These are phyloP conservation scores for Neoboletus brunneissimus DNA, from an alignment of 768 basidiomycete species.

Conservation along the genomic window DNA sequence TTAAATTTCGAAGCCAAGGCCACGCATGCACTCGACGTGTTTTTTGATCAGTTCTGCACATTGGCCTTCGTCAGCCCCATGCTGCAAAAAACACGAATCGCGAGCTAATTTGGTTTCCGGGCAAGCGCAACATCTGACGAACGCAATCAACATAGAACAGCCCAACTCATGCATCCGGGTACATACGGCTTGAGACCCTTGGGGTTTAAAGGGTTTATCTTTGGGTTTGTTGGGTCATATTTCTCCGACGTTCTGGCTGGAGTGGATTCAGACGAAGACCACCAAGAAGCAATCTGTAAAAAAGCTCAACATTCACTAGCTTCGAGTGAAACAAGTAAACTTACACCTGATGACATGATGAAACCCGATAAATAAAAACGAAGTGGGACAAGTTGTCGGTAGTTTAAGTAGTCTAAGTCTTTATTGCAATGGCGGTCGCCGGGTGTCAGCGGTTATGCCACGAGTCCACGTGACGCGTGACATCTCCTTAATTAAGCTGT, in stretches of 20 bases:
- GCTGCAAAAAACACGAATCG: slow-evolving; percentile 89
- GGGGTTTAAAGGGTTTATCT: slow-evolving; percentile 87
- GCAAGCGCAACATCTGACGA: slow-evolving; percentile 87
- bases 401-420: neutral
- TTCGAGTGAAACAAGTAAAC: neutral
- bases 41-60: slow-evolving; percentile 77
- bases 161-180: neutral
- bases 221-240: slow-evolving; percentile 73
- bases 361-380: neutral
- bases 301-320: neutral
- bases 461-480: neutral
- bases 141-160: neutral
- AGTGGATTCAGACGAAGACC: slow-evolving; percentile 43
- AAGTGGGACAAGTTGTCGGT: neutral
- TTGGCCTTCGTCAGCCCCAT: slow-evolving; percentile 64
- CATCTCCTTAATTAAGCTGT: no score
- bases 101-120: slow-evolving; percentile 89
- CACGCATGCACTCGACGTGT: slow-evolving; percentile 89
- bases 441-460: neutral
- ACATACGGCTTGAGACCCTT: slow-evolving; percentile 93
- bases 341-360: slow-evolving; percentile 46
- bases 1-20: slow-evolving; percentile 83
- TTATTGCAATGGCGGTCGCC: no score
- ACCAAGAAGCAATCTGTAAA: slow-evolving; percentile 51
- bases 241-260: slow-evolving; percentile 37